Percentiles rank a stretch among this genome's conserved stretches.
Evolutionary conservation across 345 rosid species (phyloP).

Genomic region (Brassica napus): DNA sequence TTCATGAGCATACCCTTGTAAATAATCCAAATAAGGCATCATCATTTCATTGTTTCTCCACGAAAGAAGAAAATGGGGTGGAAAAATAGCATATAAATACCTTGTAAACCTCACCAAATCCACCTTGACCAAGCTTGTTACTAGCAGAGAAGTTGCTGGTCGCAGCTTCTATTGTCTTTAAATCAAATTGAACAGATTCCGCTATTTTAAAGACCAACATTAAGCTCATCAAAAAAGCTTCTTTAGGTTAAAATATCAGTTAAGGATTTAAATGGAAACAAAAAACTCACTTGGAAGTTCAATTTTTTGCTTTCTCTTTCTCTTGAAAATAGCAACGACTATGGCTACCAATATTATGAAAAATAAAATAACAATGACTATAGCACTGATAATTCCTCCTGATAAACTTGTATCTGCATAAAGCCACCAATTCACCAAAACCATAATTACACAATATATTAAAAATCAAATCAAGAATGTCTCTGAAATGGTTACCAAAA

Average conservation of each 20-base stretch:
- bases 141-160: background rate
- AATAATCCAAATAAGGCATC: background rate
- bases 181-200: slow-evolving; percentile 42
- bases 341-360: background rate
- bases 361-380: slow-evolving; percentile 10
- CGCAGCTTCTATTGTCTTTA: background rate
- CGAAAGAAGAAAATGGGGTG: background rate
- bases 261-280: background rate
- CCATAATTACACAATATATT: background rate
- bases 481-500: background rate
- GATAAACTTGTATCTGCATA: background rate
- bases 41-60: background rate
- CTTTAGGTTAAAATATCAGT: background rate
- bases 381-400: background rate
- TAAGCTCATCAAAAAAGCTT: background rate
- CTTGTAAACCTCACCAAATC: background rate
- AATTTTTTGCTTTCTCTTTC: slow-evolving; percentile 15
- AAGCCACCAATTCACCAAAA: background rate
- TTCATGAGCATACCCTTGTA: background rate
- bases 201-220: slow-evolving; percentile 24
- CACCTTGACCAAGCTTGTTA: background rate
- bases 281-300: slow-evolving; percentile 25
- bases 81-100: background rate
- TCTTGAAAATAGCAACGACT: slow-evolving; percentile 11
- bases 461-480: background rate